Percentiles rank a stretch among this genome's conserved stretches.
phyloP scores from a whole-genome alignment of 2,329 filamentous ascomycete species.

The Aspergillus quadricinctus region DNA sequence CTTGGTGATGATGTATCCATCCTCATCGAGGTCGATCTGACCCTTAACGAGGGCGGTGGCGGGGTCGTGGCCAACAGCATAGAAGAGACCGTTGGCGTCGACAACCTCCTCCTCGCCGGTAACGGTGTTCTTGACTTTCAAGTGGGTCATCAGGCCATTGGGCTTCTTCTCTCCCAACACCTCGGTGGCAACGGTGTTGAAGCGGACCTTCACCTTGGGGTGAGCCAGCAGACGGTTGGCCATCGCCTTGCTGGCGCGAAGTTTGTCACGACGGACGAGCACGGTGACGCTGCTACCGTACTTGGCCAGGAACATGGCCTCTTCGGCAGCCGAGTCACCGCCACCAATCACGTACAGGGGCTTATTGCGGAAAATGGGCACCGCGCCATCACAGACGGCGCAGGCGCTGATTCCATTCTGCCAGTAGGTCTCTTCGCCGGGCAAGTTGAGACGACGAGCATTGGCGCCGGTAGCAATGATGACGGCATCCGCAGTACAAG shows the following conservation, averaged over 20 bases:
- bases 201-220: constrained; percentile 86
- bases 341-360: constrained; percentile 93
- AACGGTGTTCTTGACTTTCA: constrained; percentile 74
- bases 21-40: constrained; percentile 80
- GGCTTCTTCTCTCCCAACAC: constrained; percentile 75
- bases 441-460: constrained; percentile 73
- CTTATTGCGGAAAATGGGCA: constrained; percentile 97
- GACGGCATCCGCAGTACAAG: constrained; percentile 81
- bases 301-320: constrained; percentile 96
- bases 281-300: constrained; percentile 95
- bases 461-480: constrained; percentile 96
- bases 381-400: constrained; percentile 93
- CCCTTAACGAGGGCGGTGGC: constrained; percentile 87
- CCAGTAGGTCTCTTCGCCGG: constrained; percentile 95
- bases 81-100: constrained; percentile 89
- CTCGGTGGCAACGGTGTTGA: constrained; percentile 76
- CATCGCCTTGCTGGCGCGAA: constrained; percentile 90
- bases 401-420: constrained; percentile 94
- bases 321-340: constrained; percentile 93
- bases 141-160: constrained; percentile 76
- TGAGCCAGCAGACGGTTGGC: constrained; percentile 75
- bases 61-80: constrained; percentile 94
- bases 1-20: constrained; percentile 86
- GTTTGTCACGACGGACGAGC: constrained; percentile 78
- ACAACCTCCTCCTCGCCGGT: constrained; percentile 77